Conservation (phyloP, 2,329 filamentous ascomycete genomes). For the Fusarium sp. region DNA sequence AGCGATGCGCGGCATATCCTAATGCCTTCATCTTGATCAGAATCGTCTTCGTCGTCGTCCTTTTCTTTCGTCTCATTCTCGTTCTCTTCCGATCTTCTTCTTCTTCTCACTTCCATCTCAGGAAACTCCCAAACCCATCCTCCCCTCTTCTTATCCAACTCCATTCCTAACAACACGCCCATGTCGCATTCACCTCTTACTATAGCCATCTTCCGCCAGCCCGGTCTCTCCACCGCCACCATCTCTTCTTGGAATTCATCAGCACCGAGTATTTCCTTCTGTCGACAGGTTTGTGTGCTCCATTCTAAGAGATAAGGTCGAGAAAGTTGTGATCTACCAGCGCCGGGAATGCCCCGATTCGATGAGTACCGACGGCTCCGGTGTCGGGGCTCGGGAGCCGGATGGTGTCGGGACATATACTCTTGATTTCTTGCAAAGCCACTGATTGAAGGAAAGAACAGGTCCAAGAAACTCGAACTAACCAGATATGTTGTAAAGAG, state of each 20-base stretch:
- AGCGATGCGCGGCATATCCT: conserved; percentile 45
- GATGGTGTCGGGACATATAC: conserved; percentile 37
- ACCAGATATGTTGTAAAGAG: not conserved
- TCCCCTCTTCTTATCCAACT: conserved; percentile 27
- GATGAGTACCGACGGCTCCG: conserved; percentile 39
- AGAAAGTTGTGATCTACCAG: conserved; percentile 11
- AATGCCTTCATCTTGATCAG: conserved; percentile 30
- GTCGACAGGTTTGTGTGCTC: conserved; percentile 40
- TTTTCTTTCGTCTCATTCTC: not conserved
- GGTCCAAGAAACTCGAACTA: not conserved
- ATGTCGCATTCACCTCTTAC: conserved; percentile 44
- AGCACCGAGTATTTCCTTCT: conserved; percentile 27
- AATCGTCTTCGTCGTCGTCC: conserved; percentile 5
- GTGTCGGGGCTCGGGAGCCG: conserved; percentile 37
- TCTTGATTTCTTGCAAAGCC: not conserved
- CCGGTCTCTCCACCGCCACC: conserved; percentile 25
- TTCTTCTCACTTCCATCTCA: conserved; percentile 27
- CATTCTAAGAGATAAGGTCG: conserved; percentile 47
- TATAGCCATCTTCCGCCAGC: conserved; percentile 44
- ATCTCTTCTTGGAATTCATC: conserved; percentile 43
- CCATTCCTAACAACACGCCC: conserved; percentile 35
- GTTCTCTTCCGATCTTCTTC: not conserved
- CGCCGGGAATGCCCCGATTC: conserved; percentile 34
- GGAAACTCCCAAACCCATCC: conserved; percentile 48
- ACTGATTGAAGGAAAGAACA: not conserved